Conservation (phyloP, 2,329 filamentous ascomycete species). For the Epicoccum nigrum region DNA sequence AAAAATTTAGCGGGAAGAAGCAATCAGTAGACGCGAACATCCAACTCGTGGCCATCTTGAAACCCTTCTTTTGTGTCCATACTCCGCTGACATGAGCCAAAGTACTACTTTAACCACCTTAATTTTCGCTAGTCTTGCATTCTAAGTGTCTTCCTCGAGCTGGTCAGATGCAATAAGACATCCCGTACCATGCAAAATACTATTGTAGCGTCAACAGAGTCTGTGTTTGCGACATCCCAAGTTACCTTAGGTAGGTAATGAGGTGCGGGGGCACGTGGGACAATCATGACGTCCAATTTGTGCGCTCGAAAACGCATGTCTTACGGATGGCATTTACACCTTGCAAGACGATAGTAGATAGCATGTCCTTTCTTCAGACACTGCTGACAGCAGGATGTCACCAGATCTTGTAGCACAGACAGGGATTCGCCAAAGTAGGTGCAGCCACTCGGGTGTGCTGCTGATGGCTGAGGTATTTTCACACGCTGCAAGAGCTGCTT, state of each 20-base stretch:
- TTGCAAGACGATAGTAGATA: neutral
- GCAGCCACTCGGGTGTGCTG: neutral
- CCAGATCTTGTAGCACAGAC: too few species aligned
- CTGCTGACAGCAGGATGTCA: neutral
- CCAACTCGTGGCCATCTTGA: too few species aligned
- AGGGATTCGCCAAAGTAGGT: neutral
- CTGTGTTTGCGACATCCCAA: neutral
- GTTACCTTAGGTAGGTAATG: too few species aligned
- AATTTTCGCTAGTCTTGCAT: too few species aligned
- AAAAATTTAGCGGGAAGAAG: too few species aligned
- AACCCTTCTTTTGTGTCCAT: too few species aligned
- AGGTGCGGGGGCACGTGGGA: neutral
- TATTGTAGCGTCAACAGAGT: slow-evolving; percentile 4
- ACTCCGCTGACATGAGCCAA: too few species aligned
- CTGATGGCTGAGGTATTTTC: neutral
- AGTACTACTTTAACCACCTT: too few species aligned
- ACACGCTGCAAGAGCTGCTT: neutral
- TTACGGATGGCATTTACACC: neutral
- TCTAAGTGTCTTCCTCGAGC: too few species aligned
- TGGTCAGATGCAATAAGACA: too few species aligned
- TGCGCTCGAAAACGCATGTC: neutral
- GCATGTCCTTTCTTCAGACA: too few species aligned
- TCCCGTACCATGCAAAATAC: neutral
- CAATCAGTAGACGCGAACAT: too few species aligned
- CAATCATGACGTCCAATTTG: neutral